phyloP scores from a whole-genome alignment of 306 rosid genomes.

The Gynostemma pentaphyllum region DNA sequence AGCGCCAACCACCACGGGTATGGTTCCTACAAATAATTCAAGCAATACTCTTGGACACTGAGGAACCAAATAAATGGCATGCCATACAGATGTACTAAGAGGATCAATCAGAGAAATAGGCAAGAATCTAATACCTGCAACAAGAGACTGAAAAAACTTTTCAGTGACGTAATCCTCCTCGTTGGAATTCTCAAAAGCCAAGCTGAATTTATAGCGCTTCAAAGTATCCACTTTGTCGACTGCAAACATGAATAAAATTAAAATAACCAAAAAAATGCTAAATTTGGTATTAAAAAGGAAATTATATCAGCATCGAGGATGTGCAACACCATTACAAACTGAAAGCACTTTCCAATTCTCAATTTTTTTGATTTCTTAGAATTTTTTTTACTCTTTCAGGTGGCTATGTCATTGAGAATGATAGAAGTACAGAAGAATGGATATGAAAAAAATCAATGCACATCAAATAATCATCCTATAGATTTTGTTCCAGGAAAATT shows the following conservation, averaged over 20 bases:
- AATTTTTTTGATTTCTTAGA: too few relatives aligned
- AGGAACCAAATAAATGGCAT: background rate
- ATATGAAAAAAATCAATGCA: too few relatives aligned
- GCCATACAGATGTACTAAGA: background rate
- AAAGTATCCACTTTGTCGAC: constrained; percentile 80
- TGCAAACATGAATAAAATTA: constrained; percentile 22
- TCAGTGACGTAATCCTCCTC: constrained; percentile 99
- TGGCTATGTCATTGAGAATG: too few relatives aligned
- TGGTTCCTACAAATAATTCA: constrained; percentile 40
- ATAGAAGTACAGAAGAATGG: too few relatives aligned
- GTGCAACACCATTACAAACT: too few relatives aligned
- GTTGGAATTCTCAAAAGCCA: constrained; percentile 97
- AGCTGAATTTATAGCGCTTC: constrained; percentile 82
- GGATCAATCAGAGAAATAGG: background rate
- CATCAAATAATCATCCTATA: too few relatives aligned
- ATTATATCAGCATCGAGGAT: background rate
- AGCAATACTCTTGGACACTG: background rate
- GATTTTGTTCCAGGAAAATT: too few relatives aligned
- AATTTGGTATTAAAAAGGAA: background rate
- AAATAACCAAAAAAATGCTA: background rate
- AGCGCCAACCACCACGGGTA: constrained; percentile 91
- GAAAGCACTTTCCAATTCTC: background rate
- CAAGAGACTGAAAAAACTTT: constrained; percentile 92
- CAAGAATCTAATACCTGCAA: constrained; percentile 59
- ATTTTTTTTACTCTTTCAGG: too few relatives aligned